These are phyloP conservation scores for Collybiopsis confluens DNA, from an alignment of 768 basidiomycete species.

Conservation along the genomic window DNA sequence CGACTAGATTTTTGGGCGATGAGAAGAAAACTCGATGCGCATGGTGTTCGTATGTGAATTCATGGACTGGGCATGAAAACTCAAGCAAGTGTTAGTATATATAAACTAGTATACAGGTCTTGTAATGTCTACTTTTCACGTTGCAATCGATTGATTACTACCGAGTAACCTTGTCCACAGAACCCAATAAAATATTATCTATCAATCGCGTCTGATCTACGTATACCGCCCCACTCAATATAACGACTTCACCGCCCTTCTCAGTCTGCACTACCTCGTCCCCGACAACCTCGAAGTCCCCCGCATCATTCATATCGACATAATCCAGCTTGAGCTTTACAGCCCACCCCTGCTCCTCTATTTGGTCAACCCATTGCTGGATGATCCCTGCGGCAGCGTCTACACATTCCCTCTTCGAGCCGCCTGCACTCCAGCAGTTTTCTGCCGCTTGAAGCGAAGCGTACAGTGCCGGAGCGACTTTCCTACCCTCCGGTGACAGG, in stretches of 20 bases:
- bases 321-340: conserved; percentile 75
- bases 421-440: conserved; percentile 45
- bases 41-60: too few species aligned
- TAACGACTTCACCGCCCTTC: neutral
- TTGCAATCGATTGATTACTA: too few species aligned
- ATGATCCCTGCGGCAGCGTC: conserved; percentile 39
- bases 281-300: neutral
- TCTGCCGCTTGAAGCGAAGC: conserved; percentile 62
- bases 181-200: conserved; percentile 4
- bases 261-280: neutral
- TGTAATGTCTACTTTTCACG: too few species aligned
- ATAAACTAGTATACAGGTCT: too few species aligned
- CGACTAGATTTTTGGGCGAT: neutral
- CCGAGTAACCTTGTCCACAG: too few species aligned
- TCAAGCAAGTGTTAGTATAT: too few species aligned
- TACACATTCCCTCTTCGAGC: conserved; percentile 48
- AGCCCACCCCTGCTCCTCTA: conserved; percentile 25
- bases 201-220: neutral
- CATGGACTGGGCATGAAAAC: too few species aligned
- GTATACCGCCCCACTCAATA: neutral
- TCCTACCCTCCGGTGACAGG: conserved; percentile 59
- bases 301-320: conserved; percentile 65
- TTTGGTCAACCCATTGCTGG: conserved; percentile 23
- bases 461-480: conserved; percentile 64
- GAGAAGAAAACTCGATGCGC: conserved; percentile 1